These are phyloP conservation scores for Byssothecium circinans DNA, from an alignment of 2,329 filamentous ascomycete species.

Conservation along the genomic window DNA sequence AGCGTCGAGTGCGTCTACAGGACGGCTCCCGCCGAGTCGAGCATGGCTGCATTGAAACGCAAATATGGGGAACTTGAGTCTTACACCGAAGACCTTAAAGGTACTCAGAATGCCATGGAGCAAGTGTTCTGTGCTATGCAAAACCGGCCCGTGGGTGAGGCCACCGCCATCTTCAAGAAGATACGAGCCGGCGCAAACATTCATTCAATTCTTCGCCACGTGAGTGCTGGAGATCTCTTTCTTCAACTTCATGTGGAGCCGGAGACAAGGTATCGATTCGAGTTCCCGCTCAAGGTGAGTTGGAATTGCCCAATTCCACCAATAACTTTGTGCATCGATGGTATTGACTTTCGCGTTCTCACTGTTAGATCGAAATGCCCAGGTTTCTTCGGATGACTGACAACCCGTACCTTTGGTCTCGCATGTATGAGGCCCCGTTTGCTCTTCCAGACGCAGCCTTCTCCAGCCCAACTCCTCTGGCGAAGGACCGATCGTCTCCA, in stretches of 20 bases:
- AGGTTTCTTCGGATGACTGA: not conserved
- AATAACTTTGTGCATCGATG: too few relatives aligned
- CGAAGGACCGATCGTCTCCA: not conserved
- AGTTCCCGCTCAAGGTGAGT: conserved; percentile 2
- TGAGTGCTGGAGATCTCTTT: not conserved
- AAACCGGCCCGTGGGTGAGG: not conserved
- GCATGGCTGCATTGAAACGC: not conserved
- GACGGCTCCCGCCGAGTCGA: not conserved
- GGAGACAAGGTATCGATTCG: conserved; percentile 1
- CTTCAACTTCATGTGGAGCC: conserved; percentile 1
- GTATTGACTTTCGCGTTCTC: too few relatives aligned
- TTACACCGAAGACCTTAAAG: not conserved
- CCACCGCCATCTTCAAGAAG: not conserved
- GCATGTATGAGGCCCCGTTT: not conserved
- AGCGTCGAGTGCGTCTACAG: not conserved
- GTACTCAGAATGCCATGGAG: not conserved
- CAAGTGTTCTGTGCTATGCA: not conserved
- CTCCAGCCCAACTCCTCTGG: not conserved
- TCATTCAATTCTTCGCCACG: not conserved
- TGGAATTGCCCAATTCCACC: too few relatives aligned
- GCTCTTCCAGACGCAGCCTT: not conserved
- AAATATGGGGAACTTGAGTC: conserved; percentile 2
- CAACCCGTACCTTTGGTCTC: not conserved
- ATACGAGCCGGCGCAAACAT: not conserved
- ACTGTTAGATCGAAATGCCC: conserved; percentile 1